Percentiles rank a stretch among this genome's conserved stretches.
phyloP scores from a whole-genome alignment of 306 rosid species.

The Citrullus amarus region DNA sequence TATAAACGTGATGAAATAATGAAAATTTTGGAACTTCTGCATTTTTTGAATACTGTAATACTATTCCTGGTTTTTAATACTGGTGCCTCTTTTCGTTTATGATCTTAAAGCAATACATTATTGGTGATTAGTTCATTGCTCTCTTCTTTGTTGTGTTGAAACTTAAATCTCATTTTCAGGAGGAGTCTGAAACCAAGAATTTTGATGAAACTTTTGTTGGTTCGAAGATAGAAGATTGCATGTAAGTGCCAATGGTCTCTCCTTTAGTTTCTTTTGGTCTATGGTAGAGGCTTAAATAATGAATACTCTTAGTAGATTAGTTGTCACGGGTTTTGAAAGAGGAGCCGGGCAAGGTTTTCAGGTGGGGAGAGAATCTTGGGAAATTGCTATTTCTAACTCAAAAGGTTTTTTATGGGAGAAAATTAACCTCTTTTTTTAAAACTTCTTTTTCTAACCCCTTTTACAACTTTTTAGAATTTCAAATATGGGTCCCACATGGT shows the following conservation, averaged over 20 bases:
- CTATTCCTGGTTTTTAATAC: not conserved
- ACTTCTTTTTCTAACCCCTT: too few relatives aligned
- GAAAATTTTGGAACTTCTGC: too few relatives aligned
- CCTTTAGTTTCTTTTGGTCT: not conserved
- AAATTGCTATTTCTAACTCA: too few relatives aligned
- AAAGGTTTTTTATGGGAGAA: too few relatives aligned
- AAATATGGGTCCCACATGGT: too few relatives aligned
- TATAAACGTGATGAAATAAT: too few relatives aligned
- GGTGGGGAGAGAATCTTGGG: not conserved
- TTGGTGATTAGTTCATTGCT: not conserved
- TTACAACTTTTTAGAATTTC: too few relatives aligned
- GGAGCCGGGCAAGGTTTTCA: not conserved
- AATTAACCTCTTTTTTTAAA: too few relatives aligned
- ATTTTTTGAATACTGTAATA: not conserved
- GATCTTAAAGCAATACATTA: not conserved
- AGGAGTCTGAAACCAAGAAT: constrained; percentile 37
- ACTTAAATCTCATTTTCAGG: constrained; percentile 14
- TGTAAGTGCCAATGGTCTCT: constrained; percentile 38
- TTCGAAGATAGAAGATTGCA: constrained; percentile 40
- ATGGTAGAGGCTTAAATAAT: not conserved
- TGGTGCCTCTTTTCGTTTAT: not conserved
- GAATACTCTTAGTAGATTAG: not conserved
- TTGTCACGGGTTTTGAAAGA: not conserved
- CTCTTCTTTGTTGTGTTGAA: not conserved
- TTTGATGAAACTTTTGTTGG: constrained; percentile 50